phyloP scores from a whole-genome alignment of 1,284 basidiomycete species.

The Tausonia pullulans region DNA sequence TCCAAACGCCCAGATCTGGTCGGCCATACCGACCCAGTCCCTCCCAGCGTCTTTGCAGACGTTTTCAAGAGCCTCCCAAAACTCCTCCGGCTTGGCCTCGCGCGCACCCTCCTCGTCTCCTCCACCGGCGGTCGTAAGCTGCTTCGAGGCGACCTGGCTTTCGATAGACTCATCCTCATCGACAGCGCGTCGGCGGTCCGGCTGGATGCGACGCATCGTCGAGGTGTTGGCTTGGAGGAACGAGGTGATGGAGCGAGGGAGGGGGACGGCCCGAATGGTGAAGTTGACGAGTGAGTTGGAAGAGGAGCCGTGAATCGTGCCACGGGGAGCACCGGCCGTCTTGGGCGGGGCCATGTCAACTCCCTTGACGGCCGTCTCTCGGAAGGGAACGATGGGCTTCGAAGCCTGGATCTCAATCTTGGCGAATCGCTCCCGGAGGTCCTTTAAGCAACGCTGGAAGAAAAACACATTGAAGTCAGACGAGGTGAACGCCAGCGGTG shows the following conservation, averaged over 20 bases:
- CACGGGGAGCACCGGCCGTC: slow-evolving; percentile 56
- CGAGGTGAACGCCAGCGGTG: neutral
- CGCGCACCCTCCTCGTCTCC: slow-evolving; percentile 31
- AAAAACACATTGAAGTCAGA: slow-evolving; percentile 8
- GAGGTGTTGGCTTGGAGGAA: slow-evolving; percentile 63
- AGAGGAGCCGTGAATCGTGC: slow-evolving; percentile 62
- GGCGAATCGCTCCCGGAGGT: slow-evolving; percentile 89
- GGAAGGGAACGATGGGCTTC: slow-evolving; percentile 92
- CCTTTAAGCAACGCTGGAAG: slow-evolving; percentile 77
- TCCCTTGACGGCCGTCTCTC: slow-evolving; percentile 82
- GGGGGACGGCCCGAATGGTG: slow-evolving; percentile 66
- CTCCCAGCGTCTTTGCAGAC: slow-evolving; percentile 58
- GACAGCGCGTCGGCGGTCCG: slow-evolving; percentile 19
- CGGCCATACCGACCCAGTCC: slow-evolving; percentile 66
- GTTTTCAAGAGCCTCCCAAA: slow-evolving; percentile 63
- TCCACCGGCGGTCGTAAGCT: slow-evolving; percentile 28
- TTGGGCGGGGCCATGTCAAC: slow-evolving; percentile 82
- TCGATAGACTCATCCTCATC: slow-evolving; percentile 24
- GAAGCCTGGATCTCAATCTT: slow-evolving; percentile 85
- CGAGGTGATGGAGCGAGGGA: slow-evolving; percentile 54
- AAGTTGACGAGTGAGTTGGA: slow-evolving; percentile 67
- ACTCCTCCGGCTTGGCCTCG: slow-evolving; percentile 58
- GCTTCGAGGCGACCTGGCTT: slow-evolving; percentile 28
- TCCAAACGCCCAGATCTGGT: slow-evolving; percentile 82
- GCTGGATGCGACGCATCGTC: slow-evolving; percentile 28